Evolutionary conservation across 2,329 filamentous ascomycete species (phyloP), one percentile per base, ranked within the genome.

Genomic region (Apiospora hydei): DNA sequence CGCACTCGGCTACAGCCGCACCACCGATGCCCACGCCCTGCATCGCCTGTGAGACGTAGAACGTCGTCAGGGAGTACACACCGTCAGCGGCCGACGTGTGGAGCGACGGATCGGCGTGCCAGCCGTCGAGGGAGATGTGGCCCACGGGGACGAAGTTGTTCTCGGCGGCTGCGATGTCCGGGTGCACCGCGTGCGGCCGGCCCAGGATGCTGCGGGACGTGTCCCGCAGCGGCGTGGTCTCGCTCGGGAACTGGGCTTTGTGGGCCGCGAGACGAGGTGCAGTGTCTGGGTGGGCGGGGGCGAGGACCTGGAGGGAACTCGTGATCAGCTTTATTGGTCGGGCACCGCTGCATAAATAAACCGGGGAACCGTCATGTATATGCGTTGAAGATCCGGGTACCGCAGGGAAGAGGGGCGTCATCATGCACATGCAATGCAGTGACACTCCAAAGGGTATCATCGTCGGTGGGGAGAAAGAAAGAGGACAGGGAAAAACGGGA

Each of bases 91-190:
- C 70, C 21, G 74, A 73, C 0, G 76, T 77, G 21, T 46, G 13
- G 4, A 78, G 69, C 30, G 73, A 74, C 2, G 74, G 67, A 4
- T 74, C 69, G 1, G 72, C 46, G 10, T 76, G 73, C 41, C 75
- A 73, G 4, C 66, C 71, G 71, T 78, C 77, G 4, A 82, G 75
- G 2, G 78, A 76, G 47, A 81, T 78, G 66, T 82, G 80, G 4
- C 80, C 80, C 30, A 82, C 73, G 0, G 80, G 80, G 7, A 77
- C 61, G 57, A 82, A 81, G 47, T 14, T 0, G 72, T 57, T 0
- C 76, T 73, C 1, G 34, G 6, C 51, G 10, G 13, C 51, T 14
- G 34, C 30, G 3, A 64, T 21, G 16, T 64, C 30, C 18, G 18
- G 34, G 57, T n/a, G 21, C 43, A 38, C 75, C 72, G 69, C 78